These are phyloP conservation scores for Amylocystis lapponica DNA, from an alignment of 768 basidiomycete species.

Conservation along the genomic window DNA sequence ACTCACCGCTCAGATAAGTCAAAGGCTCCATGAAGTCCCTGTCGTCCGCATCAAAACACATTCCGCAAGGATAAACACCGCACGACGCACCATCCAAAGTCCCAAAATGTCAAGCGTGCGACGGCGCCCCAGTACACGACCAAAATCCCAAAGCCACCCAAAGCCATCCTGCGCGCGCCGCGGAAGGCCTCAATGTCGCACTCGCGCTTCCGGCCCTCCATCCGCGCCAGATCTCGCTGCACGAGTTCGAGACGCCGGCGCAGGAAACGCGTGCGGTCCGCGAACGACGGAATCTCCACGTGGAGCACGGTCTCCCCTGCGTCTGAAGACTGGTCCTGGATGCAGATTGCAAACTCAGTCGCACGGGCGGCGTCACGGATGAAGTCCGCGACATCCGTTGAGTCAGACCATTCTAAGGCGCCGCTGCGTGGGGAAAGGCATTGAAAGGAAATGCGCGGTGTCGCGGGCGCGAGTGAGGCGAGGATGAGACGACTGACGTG, in stretches of 20 bases:
- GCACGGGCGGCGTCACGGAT: slow-evolving; percentile 54
- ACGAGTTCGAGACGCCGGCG: slow-evolving; percentile 40
- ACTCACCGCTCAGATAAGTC: slow-evolving; percentile 61
- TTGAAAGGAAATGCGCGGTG: slow-evolving; percentile 38
- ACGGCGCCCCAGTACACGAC: slow-evolving; percentile 61
- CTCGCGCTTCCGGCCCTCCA: slow-evolving; percentile 49
- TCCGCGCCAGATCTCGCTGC: slow-evolving; percentile 36
- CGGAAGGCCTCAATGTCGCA: slow-evolving; percentile 54
- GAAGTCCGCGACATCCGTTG: slow-evolving; percentile 63
- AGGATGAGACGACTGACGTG: slow-evolving; percentile 55
- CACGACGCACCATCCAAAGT: slow-evolving; percentile 42
- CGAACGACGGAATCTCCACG: slow-evolving; percentile 58
- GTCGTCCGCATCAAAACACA: background rate
- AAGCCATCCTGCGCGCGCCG: slow-evolving; percentile 51
- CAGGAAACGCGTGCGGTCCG: slow-evolving; percentile 55
- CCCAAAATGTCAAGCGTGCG: slow-evolving; percentile 60
- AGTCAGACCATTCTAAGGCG: slow-evolving; percentile 52
- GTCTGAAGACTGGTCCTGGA: slow-evolving; percentile 14
- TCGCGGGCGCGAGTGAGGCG: slow-evolving; percentile 33
- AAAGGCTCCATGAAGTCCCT: slow-evolving; percentile 69
- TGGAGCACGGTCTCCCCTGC: slow-evolving; percentile 25
- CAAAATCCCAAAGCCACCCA: slow-evolving; percentile 53
- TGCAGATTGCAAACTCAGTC: slow-evolving; percentile 46
- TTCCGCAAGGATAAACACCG: background rate
- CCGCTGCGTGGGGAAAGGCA: slow-evolving; percentile 27